Conservation (phyloP, 805 yeast genomes). For the Lachancea mirantina region DNA sequence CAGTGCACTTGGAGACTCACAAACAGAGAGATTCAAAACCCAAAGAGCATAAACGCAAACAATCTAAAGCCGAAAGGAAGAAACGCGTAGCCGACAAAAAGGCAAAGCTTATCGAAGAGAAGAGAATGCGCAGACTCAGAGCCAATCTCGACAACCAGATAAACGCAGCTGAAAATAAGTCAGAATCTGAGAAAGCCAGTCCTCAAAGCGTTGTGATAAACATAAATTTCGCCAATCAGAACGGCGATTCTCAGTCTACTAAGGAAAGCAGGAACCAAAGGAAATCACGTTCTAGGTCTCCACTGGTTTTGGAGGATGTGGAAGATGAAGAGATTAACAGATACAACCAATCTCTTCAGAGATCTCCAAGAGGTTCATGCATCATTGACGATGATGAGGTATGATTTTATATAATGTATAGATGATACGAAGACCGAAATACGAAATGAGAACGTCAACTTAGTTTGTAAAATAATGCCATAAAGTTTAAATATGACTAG, state of each 20-base stretch:
- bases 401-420: too few species aligned
- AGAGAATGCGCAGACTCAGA: constrained; percentile 4
- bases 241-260: background rate
- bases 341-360: constrained; percentile 19
- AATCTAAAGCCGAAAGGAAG: constrained; percentile 1
- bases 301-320: constrained; percentile 28
- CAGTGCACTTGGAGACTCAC: too few species aligned
- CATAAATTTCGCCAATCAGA: constrained; percentile 4
- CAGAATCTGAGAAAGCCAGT: background rate
- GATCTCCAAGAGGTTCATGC: constrained; percentile 22
- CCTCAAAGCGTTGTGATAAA: constrained; percentile 6
- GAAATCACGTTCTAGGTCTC: constrained; percentile 11
- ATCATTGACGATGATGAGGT: constrained; percentile 29
- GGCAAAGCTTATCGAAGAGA: constrained; percentile 5
- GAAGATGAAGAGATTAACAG: constrained; percentile 30
- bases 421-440: too few species aligned
- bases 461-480: too few species aligned
- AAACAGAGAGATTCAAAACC: too few species aligned
- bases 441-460: too few species aligned
- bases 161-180: background rate
- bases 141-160: background rate
- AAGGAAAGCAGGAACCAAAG: background rate
- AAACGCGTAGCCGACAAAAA: constrained; percentile 6
- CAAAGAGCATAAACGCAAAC: background rate
- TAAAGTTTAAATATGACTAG: too few species aligned